Base-by-base conservation (phyloP, 768 basidiomycete genomes). In the Tricholoma hemisulphureum region DNA sequence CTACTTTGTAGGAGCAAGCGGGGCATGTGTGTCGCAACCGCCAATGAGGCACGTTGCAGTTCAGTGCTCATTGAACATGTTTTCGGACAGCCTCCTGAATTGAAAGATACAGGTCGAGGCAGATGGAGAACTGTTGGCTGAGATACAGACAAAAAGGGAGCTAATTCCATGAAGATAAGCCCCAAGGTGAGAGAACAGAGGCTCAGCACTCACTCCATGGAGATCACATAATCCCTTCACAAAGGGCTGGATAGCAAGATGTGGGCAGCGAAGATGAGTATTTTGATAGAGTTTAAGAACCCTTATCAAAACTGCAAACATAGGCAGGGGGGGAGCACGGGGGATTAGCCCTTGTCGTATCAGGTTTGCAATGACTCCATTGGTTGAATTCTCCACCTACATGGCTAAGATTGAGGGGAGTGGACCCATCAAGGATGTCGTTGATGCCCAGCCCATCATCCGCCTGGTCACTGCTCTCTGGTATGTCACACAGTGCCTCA, bases 161-260 rank as follows among this genome's bases (percentile, higher is more conserved):
- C 29, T 31, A 10, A 5, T 31, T 31, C 5, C 29, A 10, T 6
- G 10, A 10, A 10, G 5, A 5, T 6, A 10, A 31, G 10, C 6
- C 29, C 29, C 29, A 31, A 31, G 6, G 6, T 6, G 10, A 5
- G 29, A 31, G 5, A 10, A 31, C 5, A 31, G 29, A 10, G n/a
- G n/a, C n/a, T n/a, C 29, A 31, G 29, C 29, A 31, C 29, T 31
- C 0, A 61, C 51, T 11, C 61, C 43, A 14, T 75, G 68, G 20
- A 73, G 26, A 53, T 74, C 68, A 37, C 68, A 72, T 0, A 75
- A 53, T 1, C 56, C 54, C 48, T 71, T 71, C 16, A 66, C 46
- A 48, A 72, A 71, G 9, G 68, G 59, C 43, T 74, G 60, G 8
- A 68, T 60, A 1, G 68, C 51, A 2, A 74, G 61, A 20, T 61